These are phyloP conservation scores for Xeromyces bisporus DNA, from an alignment of 495 filamentous ascomycete species.

Conservation along the genomic window DNA sequence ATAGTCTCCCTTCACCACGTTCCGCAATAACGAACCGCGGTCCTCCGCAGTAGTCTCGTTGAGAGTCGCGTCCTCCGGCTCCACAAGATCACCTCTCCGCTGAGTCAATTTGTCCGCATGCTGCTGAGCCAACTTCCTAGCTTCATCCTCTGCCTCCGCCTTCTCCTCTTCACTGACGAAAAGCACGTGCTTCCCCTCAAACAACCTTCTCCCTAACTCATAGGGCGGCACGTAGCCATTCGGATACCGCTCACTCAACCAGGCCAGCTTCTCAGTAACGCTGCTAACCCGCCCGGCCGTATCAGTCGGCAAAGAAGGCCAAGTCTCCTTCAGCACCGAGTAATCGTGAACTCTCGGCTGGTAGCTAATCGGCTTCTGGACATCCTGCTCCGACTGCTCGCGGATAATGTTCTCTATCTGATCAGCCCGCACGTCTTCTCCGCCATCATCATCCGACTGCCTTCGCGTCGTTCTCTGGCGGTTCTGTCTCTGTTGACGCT, in stretches of 20 bases:
- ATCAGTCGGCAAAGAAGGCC: conserved; percentile 26
- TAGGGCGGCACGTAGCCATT: conserved; percentile 24
- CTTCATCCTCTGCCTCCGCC: conserved; percentile 17
- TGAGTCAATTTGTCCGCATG: conserved; percentile 28
- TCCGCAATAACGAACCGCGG: conserved; percentile 45
- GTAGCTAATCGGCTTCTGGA: conserved; percentile 19
- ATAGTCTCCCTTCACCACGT: conserved; percentile 46
- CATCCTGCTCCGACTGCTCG: conserved; percentile 16
- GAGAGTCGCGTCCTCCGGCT: conserved; percentile 19
- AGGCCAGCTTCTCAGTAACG: conserved; percentile 22
- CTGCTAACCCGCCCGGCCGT: conserved; percentile 13
- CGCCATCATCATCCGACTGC: conserved; percentile 9
- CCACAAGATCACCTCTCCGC: conserved; percentile 22
- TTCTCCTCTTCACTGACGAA: conserved; percentile 26
- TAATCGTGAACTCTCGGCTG: conserved; percentile 15
- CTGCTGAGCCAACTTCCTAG: conserved; percentile 18
- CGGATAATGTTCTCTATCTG: conserved; percentile 18
- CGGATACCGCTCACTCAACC: conserved; percentile 18
- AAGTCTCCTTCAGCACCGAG: conserved; percentile 20
- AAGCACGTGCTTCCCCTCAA: conserved; percentile 23
- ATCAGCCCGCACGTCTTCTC: conserved; percentile 8
- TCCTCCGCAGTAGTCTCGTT: conserved; percentile 37
- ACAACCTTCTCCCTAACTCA: conserved; percentile 24
- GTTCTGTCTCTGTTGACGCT: conserved; percentile 3
- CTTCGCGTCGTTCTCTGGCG: conserved; percentile 4